Evolutionary conservation across 345 rosid genomes (phyloP), one percentile per base, ranked within the genome.

Genomic region (Eutrema japonicum): DNA sequence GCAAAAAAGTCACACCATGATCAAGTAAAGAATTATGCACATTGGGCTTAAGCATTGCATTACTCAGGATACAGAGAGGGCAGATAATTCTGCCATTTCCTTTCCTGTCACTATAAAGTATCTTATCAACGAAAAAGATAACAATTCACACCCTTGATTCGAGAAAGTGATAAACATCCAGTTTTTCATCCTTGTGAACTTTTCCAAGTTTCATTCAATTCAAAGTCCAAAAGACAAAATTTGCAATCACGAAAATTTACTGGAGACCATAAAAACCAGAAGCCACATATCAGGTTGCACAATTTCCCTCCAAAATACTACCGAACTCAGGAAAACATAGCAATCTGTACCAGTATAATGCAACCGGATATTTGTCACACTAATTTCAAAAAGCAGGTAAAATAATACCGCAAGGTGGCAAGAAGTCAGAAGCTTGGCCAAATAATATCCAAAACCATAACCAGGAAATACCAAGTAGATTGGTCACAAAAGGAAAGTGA

Each of bases 1-100:
- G 89, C 82, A 84, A 75, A 68, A 35, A 72, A 33, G 73, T 41
- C 40, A 4, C 37, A 64, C 36, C 38, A 55, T 63, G 2, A 55
- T 63, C 37, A 63, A 50, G 22, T 70, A 18, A 40, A 54, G 9
- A 69, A 69, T 14, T 26, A 43, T 61, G 57, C 50, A 68, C 43
- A 69, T 22, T 33, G 32, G 7, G 42, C 66, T 16, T 63, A 59
- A 76, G 51, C 59, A 70, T 42, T 41, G 68, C 38, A 59, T 13
- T 52, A 65, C 49, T 37, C 54, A 49, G 32, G 46, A 49, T 22
- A 58, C 8, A 68, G 48, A 68, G 48, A 43, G 22, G 69, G 56
- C 60, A 49, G 43, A 41, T 33, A 42, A 66, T 56, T 67, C 60
- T 41, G 68, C 42, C 57, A 13, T 35, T 26, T 48, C 41, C 16